phyloP scores from a whole-genome alignment of 805 yeast genomes.

The Saccharomycopsis guyanensis region DNA sequence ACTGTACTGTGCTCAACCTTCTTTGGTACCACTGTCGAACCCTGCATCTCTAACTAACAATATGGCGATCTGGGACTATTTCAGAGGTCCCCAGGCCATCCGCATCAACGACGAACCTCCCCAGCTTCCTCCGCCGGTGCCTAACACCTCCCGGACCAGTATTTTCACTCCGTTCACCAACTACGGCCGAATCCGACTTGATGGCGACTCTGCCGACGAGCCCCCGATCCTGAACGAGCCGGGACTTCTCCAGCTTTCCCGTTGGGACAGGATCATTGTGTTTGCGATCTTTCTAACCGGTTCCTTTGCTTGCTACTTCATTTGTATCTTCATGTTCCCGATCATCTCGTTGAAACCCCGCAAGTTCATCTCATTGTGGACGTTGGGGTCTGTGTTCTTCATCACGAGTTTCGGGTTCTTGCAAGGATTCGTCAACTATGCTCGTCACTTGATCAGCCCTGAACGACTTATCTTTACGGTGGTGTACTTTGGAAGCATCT shows the following conservation, averaged over 20 bases:
- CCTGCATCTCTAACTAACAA: no score
- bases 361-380: constrained; percentile 87
- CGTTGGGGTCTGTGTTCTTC: constrained; percentile 82
- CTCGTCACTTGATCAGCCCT: constrained; percentile 63
- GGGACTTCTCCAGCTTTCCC: constrained; percentile 30
- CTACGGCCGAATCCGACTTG: constrained; percentile 3
- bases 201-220: constrained; percentile 2
- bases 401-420: constrained; percentile 83
- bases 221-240: constrained; percentile 3
- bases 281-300: constrained; percentile 73
- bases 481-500: constrained; percentile 73
- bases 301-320: constrained; percentile 69
- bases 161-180: constrained; percentile 8
- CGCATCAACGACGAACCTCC: constrained; percentile 1
- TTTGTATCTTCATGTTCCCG: constrained; percentile 82
- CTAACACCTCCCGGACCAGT: neutral
- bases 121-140: constrained; percentile 2
- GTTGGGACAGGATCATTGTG: constrained; percentile 74
- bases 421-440: constrained; percentile 85
- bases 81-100: constrained; percentile 4
- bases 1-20: no score
- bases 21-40: no score
- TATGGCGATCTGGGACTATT: constrained; percentile 10
- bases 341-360: constrained; percentile 83
- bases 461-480: constrained; percentile 74